Conservation (phyloP, 495 filamentous ascomycete species). For the Tuber borchii region DNA sequence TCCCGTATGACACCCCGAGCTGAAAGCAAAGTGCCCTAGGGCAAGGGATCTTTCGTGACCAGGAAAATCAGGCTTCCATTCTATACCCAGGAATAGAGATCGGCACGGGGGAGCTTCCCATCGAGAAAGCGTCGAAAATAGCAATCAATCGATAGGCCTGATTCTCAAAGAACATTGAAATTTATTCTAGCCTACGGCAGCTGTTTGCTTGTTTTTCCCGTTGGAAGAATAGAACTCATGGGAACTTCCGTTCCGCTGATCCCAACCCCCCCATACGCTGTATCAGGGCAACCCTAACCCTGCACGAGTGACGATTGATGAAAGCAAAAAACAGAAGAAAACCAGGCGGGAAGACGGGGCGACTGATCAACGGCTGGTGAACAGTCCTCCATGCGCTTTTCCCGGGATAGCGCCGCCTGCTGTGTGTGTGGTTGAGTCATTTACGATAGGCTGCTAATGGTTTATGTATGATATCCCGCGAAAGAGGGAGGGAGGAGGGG, state of each 20-base stretch:
- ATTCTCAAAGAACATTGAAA: neutral
- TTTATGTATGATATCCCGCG: neutral
- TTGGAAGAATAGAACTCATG: neutral
- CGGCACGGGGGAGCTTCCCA: neutral
- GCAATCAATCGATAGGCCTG: neutral
- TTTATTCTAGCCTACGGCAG: neutral
- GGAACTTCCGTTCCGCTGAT: neutral
- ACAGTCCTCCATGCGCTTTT: neutral
- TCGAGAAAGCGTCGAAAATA: neutral
- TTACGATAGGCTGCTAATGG: neutral
- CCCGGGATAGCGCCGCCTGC: neutral
- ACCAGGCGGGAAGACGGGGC: neutral
- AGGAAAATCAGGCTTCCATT: neutral
- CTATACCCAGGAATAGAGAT: neutral
- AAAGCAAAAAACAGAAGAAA: neutral
- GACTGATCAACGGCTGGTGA: neutral
- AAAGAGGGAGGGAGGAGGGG: neutral
- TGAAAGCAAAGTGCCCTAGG: neutral
- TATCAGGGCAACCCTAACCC: neutral
- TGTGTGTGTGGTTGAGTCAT: constrained; percentile 1
- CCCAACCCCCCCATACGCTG: neutral
- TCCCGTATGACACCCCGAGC: neutral
- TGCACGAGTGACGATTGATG: neutral
- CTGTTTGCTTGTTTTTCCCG: neutral
- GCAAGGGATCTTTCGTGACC: neutral